These are phyloP conservation scores for Micractinium conductrix DNA, from an alignment of 139 green algal genomes.

Conservation along the genomic window DNA sequence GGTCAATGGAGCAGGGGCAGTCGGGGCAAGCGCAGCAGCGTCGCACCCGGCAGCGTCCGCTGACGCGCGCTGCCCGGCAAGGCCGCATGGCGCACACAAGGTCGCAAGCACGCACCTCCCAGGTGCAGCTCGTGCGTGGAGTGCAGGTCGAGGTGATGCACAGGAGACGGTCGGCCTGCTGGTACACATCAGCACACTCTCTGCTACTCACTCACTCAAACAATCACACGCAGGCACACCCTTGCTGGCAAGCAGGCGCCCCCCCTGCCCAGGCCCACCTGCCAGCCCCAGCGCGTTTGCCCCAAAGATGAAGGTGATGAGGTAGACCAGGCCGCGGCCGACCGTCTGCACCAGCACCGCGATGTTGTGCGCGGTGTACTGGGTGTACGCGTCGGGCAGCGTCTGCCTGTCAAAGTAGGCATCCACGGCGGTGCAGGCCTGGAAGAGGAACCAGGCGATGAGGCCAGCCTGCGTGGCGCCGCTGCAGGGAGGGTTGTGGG, in stretches of 20 bases:
- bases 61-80: too few relatives aligned
- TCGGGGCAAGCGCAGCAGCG: too few relatives aligned
- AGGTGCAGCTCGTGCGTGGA: too few relatives aligned
- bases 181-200: neutral
- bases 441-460: conserved; percentile 46
- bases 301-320: conserved; percentile 67
- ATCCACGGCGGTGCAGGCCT: conserved; percentile 27
- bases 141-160: too few relatives aligned
- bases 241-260: too few relatives aligned
- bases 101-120: too few relatives aligned
- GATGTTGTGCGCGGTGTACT: conserved; percentile 63
- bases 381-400: conserved; percentile 30
- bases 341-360: conserved; percentile 58
- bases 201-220: neutral
- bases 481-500: conserved; percentile 25
- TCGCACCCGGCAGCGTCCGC: too few relatives aligned
- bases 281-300: conserved; percentile 60
- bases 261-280: conserved; percentile 31
- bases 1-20: too few relatives aligned
- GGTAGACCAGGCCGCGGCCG: conserved; percentile 54
- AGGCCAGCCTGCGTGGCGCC: conserved; percentile 45
- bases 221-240: conserved; percentile 4
- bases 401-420: conserved; percentile 50
- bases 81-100: too few relatives aligned
- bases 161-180: too few relatives aligned